Evolutionary conservation across 495 filamentous ascomycete genomes (phyloP), one percentile per base, ranked within the genome.

Genomic region (Friedmanniomyces simplex): DNA sequence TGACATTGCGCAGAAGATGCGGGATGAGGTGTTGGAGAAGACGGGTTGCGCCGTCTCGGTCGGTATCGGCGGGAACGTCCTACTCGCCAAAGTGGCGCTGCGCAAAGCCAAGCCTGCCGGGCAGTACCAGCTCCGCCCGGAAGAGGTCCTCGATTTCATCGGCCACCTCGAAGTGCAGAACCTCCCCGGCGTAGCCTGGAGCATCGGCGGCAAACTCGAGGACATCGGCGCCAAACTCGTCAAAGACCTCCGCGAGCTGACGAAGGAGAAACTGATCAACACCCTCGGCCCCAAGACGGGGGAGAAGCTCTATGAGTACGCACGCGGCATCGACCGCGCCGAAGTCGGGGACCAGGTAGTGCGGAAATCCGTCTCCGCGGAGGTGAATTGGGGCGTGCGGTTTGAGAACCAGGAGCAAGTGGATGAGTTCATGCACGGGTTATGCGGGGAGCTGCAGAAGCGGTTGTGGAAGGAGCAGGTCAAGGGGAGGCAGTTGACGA

Each of bases 311-410:
- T 95, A 82, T 80, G 87, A 96, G 52, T 95, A 94, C 65, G 79
- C 91, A 26, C 82, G 90, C 14, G 93, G 93, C 0, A 88, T 97
- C 52, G 94, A 98, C 69, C 75, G 78, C 43, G 76, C 82, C 0
- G 91, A 95, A 69, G 88, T 97, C 26, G 93, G 93, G 32, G 86
- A 89, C 46, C 85, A 90, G 66, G 76, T 79, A 0, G 66, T 80
- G 13, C 80, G 93, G 34, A 96, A 96, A 66, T 96, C 91, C 0
- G 87, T 97, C 13, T 95, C 91, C 1, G 91, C 91, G 0, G 91
- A 97, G 59, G 88, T 98, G 57, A 98, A 96, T 64, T 98, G 94
- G 94, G 93, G 93, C 1, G 93, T 98, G 52, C 83, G 93, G 28
- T 98, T 98, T 63, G 82, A 88, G 54, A 93, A 79, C 47, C 88